Evolutionary conservation across 306 rosid species (phyloP), one percentile per base, ranked within the genome.

Genomic region (Cajanus cajan): DNA sequence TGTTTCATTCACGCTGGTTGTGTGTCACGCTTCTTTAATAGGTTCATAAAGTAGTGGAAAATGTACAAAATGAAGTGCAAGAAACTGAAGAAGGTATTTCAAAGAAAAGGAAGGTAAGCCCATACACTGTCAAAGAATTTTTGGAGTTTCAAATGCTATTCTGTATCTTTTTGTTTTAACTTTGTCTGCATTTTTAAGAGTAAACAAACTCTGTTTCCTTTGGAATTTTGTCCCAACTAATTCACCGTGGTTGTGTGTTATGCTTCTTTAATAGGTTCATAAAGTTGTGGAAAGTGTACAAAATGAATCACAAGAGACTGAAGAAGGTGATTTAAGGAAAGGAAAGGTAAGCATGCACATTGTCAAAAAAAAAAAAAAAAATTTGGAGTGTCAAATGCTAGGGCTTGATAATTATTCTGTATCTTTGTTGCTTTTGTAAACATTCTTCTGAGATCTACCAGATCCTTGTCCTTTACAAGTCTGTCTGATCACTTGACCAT

Each of bases 241-340:
- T 47, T 11, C 28, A 39, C 40, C 37, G 10, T 79, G 40, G 79
- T 25, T 71, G 5, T 48, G 22, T 82, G 57, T 25, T 81, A n/a
- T 44, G 25, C 59, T 62, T 76, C 67, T 59, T 47, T 55, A n/a
- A 55, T 48, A 93, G 94, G 86, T 73, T 54, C 10, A 2, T 66
- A 54, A 76, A 71, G 75, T 71, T 73, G 86, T 67, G 1, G 82
- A 64, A 21, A 37, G 22, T 2, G 7, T 43, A 22, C 54, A 40
- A 67, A 67, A 43, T 67, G 73, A 43, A 66, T 9, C 9, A 4
- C 71, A 66, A 40, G 34, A 19, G 51, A 39, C 19, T 40, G 71
- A 66, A 40, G 51, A 39, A 66, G 6, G 1, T 21, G 18, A 5
- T 11, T 66, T 34, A 40, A 66, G 39, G 51, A 40, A 14, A 66